Evolutionary conservation across 805 yeast genomes (phyloP).

Genomic region (Lachancea lanzarotensis): DNA sequence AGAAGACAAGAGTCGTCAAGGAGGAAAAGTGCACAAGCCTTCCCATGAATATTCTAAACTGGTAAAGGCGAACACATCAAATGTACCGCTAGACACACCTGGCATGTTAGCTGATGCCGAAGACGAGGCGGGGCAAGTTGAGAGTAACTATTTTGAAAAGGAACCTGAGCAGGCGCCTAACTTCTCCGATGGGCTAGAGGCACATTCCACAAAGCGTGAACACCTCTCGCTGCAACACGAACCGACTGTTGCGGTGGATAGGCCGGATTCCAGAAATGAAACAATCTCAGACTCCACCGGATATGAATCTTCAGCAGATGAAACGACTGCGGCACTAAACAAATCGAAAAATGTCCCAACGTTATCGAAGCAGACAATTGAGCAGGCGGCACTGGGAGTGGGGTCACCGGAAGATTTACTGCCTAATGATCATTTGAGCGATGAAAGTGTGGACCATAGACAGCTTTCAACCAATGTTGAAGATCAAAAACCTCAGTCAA

Average conservation of each 20-base stretch:
- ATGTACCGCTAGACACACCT: slow-evolving; percentile 33
- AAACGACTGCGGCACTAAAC: slow-evolving; percentile 5
- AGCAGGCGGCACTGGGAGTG: background rate
- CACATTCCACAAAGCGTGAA: background rate
- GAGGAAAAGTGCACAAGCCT: slow-evolving; percentile 3
- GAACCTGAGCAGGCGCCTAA: background rate
- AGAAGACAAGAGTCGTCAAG: slow-evolving; percentile 5
- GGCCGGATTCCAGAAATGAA: slow-evolving; percentile 1
- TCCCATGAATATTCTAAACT: slow-evolving; percentile 9
- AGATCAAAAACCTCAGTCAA: background rate
- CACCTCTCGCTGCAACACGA: background rate
- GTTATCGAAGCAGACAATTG: background rate
- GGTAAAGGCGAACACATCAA: slow-evolving; percentile 2
- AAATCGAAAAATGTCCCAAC: slow-evolving; percentile 1
- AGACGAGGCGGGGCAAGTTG: slow-evolving; percentile 25
- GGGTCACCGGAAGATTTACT: too few relatives aligned
- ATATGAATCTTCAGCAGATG: slow-evolving; percentile 20
- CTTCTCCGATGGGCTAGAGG: background rate
- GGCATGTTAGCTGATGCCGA: slow-evolving; percentile 73
- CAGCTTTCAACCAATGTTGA: background rate
- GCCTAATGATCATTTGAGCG: background rate
- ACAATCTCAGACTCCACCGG: slow-evolving; percentile 12
- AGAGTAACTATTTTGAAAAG: slow-evolving; percentile 7
- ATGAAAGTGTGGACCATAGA: background rate
- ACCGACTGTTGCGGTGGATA: background rate